phyloP scores from a whole-genome alignment of 2,329 filamentous ascomycete species.

The Fusarium annulatum region DNA sequence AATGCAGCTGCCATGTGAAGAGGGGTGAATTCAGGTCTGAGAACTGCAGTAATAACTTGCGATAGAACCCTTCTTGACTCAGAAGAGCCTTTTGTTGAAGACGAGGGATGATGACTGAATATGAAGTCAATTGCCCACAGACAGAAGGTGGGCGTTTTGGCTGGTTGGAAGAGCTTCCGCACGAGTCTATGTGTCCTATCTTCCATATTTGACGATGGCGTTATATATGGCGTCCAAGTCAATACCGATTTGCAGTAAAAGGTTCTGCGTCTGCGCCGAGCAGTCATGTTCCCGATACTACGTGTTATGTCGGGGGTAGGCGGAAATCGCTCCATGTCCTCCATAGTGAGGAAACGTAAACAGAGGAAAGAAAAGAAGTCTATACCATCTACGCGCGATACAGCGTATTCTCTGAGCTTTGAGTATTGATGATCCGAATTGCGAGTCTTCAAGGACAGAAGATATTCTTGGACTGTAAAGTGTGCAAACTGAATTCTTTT shows the following conservation, averaged over 20 bases:
- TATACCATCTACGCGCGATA: not conserved
- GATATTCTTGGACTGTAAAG: not conserved
- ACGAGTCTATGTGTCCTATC: not conserved
- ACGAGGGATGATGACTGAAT: not conserved
- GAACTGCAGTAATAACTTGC: rapidly evolving
- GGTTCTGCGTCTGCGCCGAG: not conserved
- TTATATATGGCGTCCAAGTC: rapidly evolving
- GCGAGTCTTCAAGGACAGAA: not conserved
- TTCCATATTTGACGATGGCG: rapidly evolving
- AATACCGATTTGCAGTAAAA: not conserved
- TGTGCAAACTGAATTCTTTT: not conserved
- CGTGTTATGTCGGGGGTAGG: not conserved
- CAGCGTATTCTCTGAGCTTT: not conserved
- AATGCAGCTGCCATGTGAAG: not conserved
- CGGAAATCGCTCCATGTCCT: not conserved
- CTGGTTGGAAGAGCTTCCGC: not conserved
- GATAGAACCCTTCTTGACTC: not conserved
- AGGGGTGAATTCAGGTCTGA: not conserved
- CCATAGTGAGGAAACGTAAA: not conserved
- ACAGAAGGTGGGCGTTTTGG: not conserved
- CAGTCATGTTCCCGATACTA: not conserved
- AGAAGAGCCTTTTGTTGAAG: rapidly evolving
- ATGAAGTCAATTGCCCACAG: not conserved
- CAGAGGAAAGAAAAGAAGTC: not conserved
- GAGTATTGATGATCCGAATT: not conserved